These are phyloP conservation scores for Rhododendron mucronatum DNA, from an alignment of 148 eudicot genomes.

Conservation along the genomic window DNA sequence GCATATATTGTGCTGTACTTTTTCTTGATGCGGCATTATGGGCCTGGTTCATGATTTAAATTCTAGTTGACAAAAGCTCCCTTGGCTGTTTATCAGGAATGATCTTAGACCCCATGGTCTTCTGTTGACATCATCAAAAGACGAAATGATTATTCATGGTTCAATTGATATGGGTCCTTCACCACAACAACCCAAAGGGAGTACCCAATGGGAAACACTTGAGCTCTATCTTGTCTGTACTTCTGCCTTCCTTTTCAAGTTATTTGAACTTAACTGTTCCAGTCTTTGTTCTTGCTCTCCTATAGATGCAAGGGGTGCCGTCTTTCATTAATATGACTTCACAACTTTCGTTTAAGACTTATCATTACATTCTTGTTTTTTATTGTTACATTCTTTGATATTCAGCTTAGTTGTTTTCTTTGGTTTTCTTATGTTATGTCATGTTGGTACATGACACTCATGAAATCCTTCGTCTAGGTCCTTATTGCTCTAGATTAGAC, in stretches of 20 bases:
- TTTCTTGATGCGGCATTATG: neutral
- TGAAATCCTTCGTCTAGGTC: neutral
- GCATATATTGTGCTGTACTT: neutral
- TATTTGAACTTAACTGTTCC: neutral
- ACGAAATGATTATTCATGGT: slow-evolving; percentile 46
- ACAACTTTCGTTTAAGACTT: neutral
- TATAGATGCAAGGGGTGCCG: neutral
- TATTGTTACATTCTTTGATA: neutral
- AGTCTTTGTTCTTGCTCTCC: neutral
- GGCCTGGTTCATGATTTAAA: neutral
- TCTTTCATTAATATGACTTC: neutral
- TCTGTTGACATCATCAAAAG: slow-evolving; percentile 60
- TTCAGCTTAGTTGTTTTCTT: neutral
- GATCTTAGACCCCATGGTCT: slow-evolving; percentile 46
- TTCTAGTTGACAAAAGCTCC: slow-evolving; percentile 1
- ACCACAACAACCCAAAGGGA: slow-evolving; percentile 42
- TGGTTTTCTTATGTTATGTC: neutral
- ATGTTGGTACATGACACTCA: neutral
- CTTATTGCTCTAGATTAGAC: neutral
- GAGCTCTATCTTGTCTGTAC: slow-evolving; percentile 77
- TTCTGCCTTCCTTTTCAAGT: slow-evolving; percentile 3
- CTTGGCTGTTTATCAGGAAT: slow-evolving; percentile 26
- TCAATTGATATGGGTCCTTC: slow-evolving; percentile 43
- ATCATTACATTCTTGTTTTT: neutral
- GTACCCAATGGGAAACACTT: slow-evolving; percentile 78